Conservation (phyloP, 2,329 filamentous ascomycete genomes). For the Ophiostoma populinum region DNA sequence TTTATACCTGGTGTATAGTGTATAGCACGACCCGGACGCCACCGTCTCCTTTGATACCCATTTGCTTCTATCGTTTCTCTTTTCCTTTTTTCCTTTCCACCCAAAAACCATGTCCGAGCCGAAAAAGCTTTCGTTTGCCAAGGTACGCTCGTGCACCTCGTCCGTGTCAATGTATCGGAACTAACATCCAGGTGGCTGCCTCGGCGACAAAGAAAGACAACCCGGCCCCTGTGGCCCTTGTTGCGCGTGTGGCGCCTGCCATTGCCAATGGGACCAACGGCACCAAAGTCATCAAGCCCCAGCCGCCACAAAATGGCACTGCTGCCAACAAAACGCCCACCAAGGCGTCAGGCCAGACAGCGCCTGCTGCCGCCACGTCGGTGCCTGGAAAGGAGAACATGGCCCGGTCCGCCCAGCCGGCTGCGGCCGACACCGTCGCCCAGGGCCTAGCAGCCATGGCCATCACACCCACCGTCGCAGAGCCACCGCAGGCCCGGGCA, state of each 20-base stretch:
- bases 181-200: slow-evolving; percentile 27
- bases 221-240: too few species aligned
- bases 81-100: neutral
- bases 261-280: too few species aligned
- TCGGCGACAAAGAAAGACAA: slow-evolving; percentile 25
- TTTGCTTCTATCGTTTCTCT: slow-evolving; percentile 1
- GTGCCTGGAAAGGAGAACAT: neutral
- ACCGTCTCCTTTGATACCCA: neutral
- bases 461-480: neutral
- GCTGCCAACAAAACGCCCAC: too few species aligned
- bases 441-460: neutral
- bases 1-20: too few species aligned
- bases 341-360: too few species aligned
- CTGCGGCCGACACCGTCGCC: neutral
- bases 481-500: too few species aligned
- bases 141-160: slow-evolving; percentile 41
- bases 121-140: slow-evolving; percentile 56
- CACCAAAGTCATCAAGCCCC: too few species aligned
- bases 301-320: too few species aligned
- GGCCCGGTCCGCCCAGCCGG: slow-evolving; percentile 1
- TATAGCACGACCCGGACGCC: too few species aligned
- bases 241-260: too few species aligned
- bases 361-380: slow-evolving; percentile 8
- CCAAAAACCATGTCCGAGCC: too few species aligned
- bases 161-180: neutral